phyloP scores from a whole-genome alignment of 1,139 yeast genomes.

The Saccharomyces hybrid region DNA sequence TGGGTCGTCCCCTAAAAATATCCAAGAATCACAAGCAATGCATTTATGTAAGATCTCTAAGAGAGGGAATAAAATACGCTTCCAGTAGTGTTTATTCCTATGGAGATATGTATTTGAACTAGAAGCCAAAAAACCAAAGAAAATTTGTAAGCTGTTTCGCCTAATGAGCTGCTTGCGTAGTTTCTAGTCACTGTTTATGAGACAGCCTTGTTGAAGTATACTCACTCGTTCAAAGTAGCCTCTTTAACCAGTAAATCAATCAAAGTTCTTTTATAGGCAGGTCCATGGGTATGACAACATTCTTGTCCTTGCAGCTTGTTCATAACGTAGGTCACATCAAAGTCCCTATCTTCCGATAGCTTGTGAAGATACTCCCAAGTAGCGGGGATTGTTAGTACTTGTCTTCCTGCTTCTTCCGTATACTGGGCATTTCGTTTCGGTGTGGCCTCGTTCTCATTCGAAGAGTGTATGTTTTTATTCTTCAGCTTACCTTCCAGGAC shows the following conservation, averaged over 20 bases:
- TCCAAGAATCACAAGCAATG: background rate
- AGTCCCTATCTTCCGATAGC: constrained; percentile 1
- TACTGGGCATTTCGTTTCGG: background rate
- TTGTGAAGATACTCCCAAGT: constrained; percentile 5
- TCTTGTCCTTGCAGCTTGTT: constrained; percentile 2
- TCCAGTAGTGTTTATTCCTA: background rate
- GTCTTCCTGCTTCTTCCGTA: background rate
- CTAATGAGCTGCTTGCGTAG: too few relatives aligned
- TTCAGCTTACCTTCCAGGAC: constrained; percentile 4
- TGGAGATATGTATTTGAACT: background rate
- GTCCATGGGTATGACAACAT: constrained; percentile 2
- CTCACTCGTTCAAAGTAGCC: background rate
- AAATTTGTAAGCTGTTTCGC: background rate
- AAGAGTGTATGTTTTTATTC: background rate
- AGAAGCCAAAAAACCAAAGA: too few relatives aligned
- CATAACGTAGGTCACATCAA: constrained; percentile 4
- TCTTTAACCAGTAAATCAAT: background rate
- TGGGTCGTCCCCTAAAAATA: background rate
- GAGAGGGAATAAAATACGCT: background rate
- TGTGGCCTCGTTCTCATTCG: background rate
- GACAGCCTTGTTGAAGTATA: background rate
- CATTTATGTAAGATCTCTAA: background rate
- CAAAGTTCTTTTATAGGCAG: constrained; percentile 2
- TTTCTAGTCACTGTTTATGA: too few relatives aligned
- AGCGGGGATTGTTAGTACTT: constrained; percentile 2